Evolutionary conservation across 2,329 filamentous ascomycete species (phyloP), one percentile per base, ranked within the genome.

Genomic region (Parastagonospora avenae): DNA sequence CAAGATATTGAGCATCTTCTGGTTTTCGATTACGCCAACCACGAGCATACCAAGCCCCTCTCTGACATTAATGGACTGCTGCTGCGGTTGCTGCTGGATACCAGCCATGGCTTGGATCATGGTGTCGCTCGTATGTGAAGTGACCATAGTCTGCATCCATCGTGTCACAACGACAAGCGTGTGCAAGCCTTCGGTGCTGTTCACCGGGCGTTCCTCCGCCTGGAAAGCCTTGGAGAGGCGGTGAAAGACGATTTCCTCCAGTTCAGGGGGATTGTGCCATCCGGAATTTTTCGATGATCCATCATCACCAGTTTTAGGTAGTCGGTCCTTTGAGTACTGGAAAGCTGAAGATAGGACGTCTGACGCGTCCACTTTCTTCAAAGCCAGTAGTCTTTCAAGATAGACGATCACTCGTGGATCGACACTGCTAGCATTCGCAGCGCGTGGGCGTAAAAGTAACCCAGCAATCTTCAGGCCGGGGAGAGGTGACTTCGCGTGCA

Each of bases 31-130:
- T 9, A 88, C 76, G 0, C 82, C 80, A 42, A 88, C 74, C 5
- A 89, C 72, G 14, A 90, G 75, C 65, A 86, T 81, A 2, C 86
- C 83, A 53, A 90, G 82, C 0, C 85, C 86, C 39, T 85, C 83
- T 15, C 84, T 80, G 1, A 86, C 78, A 38, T 81, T 84, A 76
- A 86, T 82, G 43, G 88, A 85, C 29, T 86, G 79, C 68, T 32
- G 79, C 72, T 45, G 81, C 75, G 32, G 82, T 78, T 45, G 79
- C 72, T 33, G 81, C 78, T 70, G 66, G 19, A 71, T 70, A 8
- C 71, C 77, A 69, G 12, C 52, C 62, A 76, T 72, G 32, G 71
- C 72, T 33, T 76, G 68, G 27, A 74, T 67, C 64, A 75, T 71
- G 9, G 70, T 70, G 35, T 74, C 70, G 54, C 63, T 73, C 8